Base-by-base conservation (phyloP, 2,329 filamentous ascomycete species). In the Apiospora aurea region DNA sequence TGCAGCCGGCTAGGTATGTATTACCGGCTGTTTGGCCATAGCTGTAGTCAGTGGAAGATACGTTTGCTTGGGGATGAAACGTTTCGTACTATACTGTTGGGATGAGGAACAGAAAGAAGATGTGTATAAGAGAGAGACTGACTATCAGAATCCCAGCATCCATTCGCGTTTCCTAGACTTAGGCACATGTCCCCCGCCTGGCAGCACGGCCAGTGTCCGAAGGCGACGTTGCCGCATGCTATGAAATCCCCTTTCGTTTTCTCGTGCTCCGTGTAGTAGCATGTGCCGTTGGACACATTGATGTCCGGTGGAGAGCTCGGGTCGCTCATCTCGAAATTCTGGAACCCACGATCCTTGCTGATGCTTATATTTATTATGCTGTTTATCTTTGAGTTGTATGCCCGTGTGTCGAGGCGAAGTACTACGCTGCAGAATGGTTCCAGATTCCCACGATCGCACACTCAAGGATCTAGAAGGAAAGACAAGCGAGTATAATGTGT, bases 211-310 rank as follows among this genome's bases (percentile, higher is more conserved):
- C 70, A 73, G 44, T 73, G 67, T 13, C 70, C 72, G 5, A 70
- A 49, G 26, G 70, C 72, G 18, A 43, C 44, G 67, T 73, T 73
- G 13, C 72, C 70, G 49, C 72, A 73, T 7, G 72, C 46, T 64
- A 73, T 71, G 43, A 73, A 71, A 61, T 69, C n/a, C 41, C 70
- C 72, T 34, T 64, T 71, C 4, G 70, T 69, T 24, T 67, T 21
- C 24, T 51, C 41, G 61, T 73, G 43, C 68, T 70, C 57, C 21
- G 57, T 41, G n/a, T 34, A 73, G 34, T 71, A 73, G 68, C 72
- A 73, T 47, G 72, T 73, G 67, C 72, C 72, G 43, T 73, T 71
- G 14, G 72, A 73, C 61, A 73, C 41, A 21, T 73, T 71, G 29
- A 69, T 57, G 14, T 57, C 38, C 38, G 47, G 47, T 29, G 14